Percentiles rank a stretch among this genome's conserved stretches.
These are phyloP conservation scores for Osmozyma mogii DNA, from an alignment of 805 yeast genomes.

Conservation along the genomic window DNA sequence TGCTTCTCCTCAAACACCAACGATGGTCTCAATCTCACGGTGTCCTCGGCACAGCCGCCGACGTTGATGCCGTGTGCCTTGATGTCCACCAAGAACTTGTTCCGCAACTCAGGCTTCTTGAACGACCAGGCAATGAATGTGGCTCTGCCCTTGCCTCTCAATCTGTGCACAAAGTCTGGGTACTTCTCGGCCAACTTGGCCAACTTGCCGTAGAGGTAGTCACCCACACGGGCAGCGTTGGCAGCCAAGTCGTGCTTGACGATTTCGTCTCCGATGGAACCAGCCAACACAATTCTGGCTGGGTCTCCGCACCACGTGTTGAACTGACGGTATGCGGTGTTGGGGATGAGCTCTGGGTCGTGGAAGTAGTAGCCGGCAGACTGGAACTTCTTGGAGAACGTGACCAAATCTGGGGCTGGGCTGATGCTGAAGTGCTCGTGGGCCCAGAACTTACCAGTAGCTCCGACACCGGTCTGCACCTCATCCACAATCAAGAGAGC, in stretches of 20 bases:
- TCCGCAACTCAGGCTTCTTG: slow-evolving; percentile 46
- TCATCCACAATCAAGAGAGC: slow-evolving; percentile 74
- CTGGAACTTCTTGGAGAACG: slow-evolving; percentile 85
- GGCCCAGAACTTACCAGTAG: slow-evolving; percentile 81
- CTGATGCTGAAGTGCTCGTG: slow-evolving; percentile 76
- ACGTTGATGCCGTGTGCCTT: slow-evolving; percentile 64
- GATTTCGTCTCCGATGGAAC: slow-evolving; percentile 63
- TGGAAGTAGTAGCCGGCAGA: slow-evolving; percentile 82
- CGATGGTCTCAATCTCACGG: slow-evolving; percentile 78
- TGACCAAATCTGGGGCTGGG: slow-evolving; percentile 75
- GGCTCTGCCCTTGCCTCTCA: slow-evolving; percentile 70
- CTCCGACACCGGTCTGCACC: slow-evolving; percentile 88
- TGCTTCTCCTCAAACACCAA: slow-evolving; percentile 73
- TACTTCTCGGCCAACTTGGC: slow-evolving; percentile 43
- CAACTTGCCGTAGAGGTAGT: slow-evolving; percentile 53
- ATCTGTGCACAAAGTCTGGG: slow-evolving; percentile 45
- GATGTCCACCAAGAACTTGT: slow-evolving; percentile 52
- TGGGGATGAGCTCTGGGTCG: slow-evolving; percentile 65
- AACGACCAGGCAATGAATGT: slow-evolving; percentile 81
- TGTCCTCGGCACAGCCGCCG: slow-evolving; percentile 77
- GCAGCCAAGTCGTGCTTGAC: slow-evolving; percentile 50
- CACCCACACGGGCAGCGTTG: slow-evolving; percentile 56
- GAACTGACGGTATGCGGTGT: slow-evolving; percentile 79
- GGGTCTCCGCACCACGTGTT: slow-evolving; percentile 95
- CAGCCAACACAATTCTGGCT: slow-evolving; percentile 67